Evolutionary conservation across 75 land plant genomes (phyloP), one percentile per base, ranked within the genome.

Genomic region (Selaginella moellendorffii): DNA sequence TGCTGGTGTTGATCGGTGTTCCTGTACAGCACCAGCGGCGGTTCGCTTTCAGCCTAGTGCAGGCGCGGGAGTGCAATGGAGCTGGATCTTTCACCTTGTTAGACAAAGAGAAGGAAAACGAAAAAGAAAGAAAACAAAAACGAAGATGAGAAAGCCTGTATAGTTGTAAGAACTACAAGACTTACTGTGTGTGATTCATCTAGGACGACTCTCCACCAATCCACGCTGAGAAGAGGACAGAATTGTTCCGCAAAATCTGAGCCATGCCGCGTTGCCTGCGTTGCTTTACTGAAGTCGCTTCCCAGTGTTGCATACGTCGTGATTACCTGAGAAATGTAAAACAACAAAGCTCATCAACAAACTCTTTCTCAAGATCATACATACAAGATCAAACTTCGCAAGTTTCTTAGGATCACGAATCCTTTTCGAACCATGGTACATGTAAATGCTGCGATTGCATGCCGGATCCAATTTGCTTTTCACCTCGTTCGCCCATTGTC

Each of bases 401-500:
- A n/a, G n/a, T n/a, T n/a, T n/a, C n/a, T n/a, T n/a, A n/a, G n/a
- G n/a, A n/a, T n/a, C n/a, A n/a, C n/a, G n/a, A n/a, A n/a, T n/a
- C 78, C 78, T 76, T 52, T 76, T 76, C 26, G 78, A 76, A 51
- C 78, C 78, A 42, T 76, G 78, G 28, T 76, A 76, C 78, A 76
- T 76, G 53, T 76, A 76, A 54, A 76, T 76, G 31, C 75, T 76
- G 1, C 71, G 66, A 31, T 76, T 76, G 29, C 74, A 73, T 51
- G 78, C 78, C 5, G 46, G 46, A 14, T 36, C 46, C 14, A 76
- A 42, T 65, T 76, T 76, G 69, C 74, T 72, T 52, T 76, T 76
- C 70, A 76, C 78, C 52, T 76, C 78, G 29, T 76, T 76, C 2
- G 78, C 78, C 78, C 78, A 76, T 67, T 76, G 78, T n/a, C 78